These are phyloP conservation scores for Metrosideros polymorpha DNA, from an alignment of 441 rosid species.

Conservation along the genomic window DNA sequence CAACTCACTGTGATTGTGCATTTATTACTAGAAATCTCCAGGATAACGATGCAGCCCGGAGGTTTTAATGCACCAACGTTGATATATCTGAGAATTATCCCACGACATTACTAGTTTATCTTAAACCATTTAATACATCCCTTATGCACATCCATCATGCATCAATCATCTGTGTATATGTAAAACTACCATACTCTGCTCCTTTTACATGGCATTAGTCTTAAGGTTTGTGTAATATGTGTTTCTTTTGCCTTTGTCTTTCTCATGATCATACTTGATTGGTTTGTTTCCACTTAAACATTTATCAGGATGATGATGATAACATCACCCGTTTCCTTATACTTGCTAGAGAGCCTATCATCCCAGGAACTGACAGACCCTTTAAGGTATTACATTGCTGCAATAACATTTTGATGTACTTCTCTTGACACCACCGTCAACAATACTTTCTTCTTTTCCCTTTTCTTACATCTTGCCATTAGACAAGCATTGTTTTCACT, in stretches of 20 bases:
- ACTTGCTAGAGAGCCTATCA: conserved; percentile 87
- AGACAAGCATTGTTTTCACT: conserved; percentile 95
- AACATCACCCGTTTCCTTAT: conserved; percentile 83
- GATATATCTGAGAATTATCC: neutral
- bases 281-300: neutral
- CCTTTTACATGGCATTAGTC: neutral
- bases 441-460: neutral
- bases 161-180: neutral
- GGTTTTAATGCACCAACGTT: neutral
- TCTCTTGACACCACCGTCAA: neutral
- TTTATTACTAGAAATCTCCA: neutral
- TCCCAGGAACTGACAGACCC: conserved; percentile 58
- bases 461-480: neutral
- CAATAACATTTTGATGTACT: neutral
- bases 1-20: neutral
- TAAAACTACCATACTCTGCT: neutral
- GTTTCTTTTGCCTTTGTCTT: neutral
- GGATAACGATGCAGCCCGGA: neutral
- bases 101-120: neutral
- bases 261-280: neutral
- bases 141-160: neutral
- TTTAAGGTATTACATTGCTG: conserved; percentile 49
- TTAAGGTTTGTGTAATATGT: neutral
- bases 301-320: conserved; percentile 57
- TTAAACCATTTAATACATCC: neutral